These are phyloP conservation scores for Grosmannia penicillata DNA, from an alignment of 2,329 filamentous ascomycete genomes.

Conservation along the genomic window DNA sequence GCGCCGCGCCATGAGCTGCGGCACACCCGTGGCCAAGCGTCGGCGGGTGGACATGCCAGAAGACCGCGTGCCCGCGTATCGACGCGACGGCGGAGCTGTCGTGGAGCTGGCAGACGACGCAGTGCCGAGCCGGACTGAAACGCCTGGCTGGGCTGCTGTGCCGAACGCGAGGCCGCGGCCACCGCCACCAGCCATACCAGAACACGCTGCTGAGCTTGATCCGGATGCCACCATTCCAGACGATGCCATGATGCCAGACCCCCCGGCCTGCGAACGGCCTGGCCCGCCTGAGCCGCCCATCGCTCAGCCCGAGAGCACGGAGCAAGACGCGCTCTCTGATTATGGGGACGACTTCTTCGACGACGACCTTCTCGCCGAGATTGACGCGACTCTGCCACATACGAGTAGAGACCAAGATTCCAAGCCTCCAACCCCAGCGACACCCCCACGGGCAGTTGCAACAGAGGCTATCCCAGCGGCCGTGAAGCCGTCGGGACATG, in stretches of 20 bases:
- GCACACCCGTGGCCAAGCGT: slow-evolving; percentile 57
- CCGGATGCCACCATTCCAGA: too few relatives aligned
- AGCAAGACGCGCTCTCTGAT: slow-evolving; percentile 22
- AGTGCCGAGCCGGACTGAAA: too few relatives aligned
- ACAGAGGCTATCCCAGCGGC: slow-evolving; percentile 1
- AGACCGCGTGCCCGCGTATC: neutral
- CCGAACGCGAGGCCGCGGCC: neutral
- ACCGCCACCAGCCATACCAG: neutral
- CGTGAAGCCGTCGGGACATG: slow-evolving; percentile 16
- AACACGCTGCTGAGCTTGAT: too few relatives aligned
- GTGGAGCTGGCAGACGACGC: neutral
- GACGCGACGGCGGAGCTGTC: neutral
- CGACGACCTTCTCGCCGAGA: slow-evolving; percentile 41
- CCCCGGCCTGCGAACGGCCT: neutral
- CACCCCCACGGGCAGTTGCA: neutral
- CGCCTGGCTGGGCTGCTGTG: too few relatives aligned
- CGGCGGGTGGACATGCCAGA: slow-evolving; percentile 36
- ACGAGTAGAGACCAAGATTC: too few relatives aligned
- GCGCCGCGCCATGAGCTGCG: slow-evolving; percentile 53
- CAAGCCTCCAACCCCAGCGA: neutral
- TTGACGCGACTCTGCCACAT: slow-evolving; percentile 27
- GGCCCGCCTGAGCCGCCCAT: neutral
- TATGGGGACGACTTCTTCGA: slow-evolving; percentile 41
- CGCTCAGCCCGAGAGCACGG: neutral
- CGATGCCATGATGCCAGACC: slow-evolving; percentile 2